Percentiles rank a stretch among this genome's conserved stretches.
Conservation (phyloP, 2,329 filamentous ascomycete genomes). For the Epichloe elymi region DNA sequence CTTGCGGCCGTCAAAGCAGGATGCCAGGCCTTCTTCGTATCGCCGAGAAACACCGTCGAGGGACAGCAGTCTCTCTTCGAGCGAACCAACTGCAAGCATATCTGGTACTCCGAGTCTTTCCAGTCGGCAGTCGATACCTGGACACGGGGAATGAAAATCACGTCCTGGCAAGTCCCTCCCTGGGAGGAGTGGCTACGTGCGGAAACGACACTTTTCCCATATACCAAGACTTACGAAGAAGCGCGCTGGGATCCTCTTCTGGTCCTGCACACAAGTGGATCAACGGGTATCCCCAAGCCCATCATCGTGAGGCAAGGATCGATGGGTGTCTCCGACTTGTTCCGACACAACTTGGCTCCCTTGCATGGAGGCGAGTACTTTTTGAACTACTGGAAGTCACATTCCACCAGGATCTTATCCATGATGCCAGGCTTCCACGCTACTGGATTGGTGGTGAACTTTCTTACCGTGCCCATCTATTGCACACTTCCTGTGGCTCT, state of each 20-base stretch:
- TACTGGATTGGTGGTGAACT: constrained; percentile 13
- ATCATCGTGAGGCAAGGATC: constrained; percentile 27
- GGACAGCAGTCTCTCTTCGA: constrained; percentile 24
- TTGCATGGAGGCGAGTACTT: background rate
- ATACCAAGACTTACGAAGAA: constrained; percentile 5
- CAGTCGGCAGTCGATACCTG: constrained; percentile 6
- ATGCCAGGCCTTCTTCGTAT: constrained; percentile 6
- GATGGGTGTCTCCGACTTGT: constrained; percentile 21
- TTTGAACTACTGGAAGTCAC: background rate
- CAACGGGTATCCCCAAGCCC: constrained; percentile 14
- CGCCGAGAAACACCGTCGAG: constrained; percentile 7
- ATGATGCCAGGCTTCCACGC: constrained; percentile 27
- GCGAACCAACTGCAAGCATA: constrained; percentile 26
- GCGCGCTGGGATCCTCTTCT: constrained; percentile 6
- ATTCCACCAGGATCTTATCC: constrained; percentile 4
- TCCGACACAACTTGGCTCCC: constrained; percentile 12
- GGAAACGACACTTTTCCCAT: constrained; percentile 15
- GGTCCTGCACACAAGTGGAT: constrained; percentile 7
- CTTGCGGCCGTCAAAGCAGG: constrained; percentile 8
- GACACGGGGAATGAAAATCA: constrained; percentile 18
- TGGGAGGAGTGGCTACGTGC: constrained; percentile 23
- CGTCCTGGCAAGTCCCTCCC: constrained; percentile 19
- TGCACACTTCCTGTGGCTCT: constrained; percentile 15
- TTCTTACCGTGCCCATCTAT: constrained; percentile 16
- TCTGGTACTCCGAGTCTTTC: constrained; percentile 17